Evolutionary conservation across 257 asterid genomes (phyloP).

Genomic region (Primulina eburnea): DNA sequence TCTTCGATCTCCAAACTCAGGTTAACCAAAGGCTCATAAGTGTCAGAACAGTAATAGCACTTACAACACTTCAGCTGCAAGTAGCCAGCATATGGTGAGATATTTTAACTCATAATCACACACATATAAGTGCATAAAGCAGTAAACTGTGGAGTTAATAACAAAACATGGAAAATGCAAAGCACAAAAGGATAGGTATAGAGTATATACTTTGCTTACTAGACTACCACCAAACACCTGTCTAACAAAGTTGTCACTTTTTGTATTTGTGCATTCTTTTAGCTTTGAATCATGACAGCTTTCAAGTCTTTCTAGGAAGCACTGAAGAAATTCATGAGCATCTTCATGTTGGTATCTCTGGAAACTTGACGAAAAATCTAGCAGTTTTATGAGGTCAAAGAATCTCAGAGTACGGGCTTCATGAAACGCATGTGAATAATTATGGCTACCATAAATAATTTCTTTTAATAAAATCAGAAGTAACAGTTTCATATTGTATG

Average conservation of each 20-base stretch:
- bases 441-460: not conserved
- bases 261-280: slow-evolving; percentile 21
- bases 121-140: not conserved
- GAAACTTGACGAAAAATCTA: slow-evolving; percentile 70
- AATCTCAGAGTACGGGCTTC: slow-evolving; percentile 26
- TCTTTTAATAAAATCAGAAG: not conserved
- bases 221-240: slow-evolving; percentile 77
- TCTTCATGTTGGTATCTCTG: slow-evolving; percentile 74
- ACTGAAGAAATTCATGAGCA: slow-evolving; percentile 88
- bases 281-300: slow-evolving; percentile 27
- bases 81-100: slow-evolving; percentile 17
- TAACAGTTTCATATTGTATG: not conserved
- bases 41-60: slow-evolving; percentile 78
- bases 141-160: not conserved
- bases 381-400: slow-evolving; percentile 43
- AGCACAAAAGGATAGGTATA: not conserved
- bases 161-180: not conserved
- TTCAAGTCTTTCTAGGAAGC: slow-evolving; percentile 76
- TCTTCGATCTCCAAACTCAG: slow-evolving; percentile 88
- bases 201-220: slow-evolving; percentile 64
- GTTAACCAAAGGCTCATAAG: slow-evolving; percentile 79
- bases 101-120: slow-evolving; percentile 1
- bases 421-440: not conserved
- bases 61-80: slow-evolving; percentile 85
- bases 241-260: slow-evolving; percentile 53